Percentiles rank a stretch among this genome's conserved stretches.
Evolutionary conservation across 1,284 basidiomycete species (phyloP).

Genomic region (Austroboletus niveus): DNA sequence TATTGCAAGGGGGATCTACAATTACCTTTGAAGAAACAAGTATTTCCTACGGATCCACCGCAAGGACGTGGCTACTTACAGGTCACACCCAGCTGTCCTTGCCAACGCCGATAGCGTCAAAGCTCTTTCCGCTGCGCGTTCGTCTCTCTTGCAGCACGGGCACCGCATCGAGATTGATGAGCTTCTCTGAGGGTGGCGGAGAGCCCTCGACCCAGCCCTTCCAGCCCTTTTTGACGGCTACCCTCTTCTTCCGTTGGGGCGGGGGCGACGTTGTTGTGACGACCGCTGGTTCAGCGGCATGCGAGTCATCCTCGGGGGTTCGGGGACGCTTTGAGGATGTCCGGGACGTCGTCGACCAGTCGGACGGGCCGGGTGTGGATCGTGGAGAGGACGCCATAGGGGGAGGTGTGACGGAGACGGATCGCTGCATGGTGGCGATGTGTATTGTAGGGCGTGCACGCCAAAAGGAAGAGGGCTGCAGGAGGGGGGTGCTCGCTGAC

Average conservation of each 20-base stretch:
- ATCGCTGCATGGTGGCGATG: conserved; percentile 63
- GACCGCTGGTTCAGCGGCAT: conserved; percentile 25
- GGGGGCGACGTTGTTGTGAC: conserved; percentile 29
- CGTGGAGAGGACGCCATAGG: conserved; percentile 62
- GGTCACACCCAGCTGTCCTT: conserved; percentile 50
- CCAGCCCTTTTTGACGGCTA: conserved; percentile 75
- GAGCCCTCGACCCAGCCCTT: conserved; percentile 85
- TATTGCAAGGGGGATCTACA: conserved; percentile 4
- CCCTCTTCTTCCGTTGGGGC: conserved; percentile 58
- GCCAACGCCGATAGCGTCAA: conserved; percentile 65
- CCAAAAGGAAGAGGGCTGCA: conserved; percentile 54
- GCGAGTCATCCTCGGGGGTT: conserved; percentile 53
- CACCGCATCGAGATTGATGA: conserved; percentile 74
- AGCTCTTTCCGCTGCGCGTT: conserved; percentile 76
- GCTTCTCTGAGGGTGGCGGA: conserved; percentile 72
- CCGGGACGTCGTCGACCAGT: conserved; percentile 67
- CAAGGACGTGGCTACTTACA: conserved; percentile 21
- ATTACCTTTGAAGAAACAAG: conserved; percentile 8
- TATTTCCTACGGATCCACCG: conserved; percentile 28
- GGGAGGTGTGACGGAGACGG: conserved; percentile 71
- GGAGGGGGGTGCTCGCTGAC: conserved; percentile 19
- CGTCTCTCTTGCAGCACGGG: conserved; percentile 59
- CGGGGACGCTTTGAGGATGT: conserved; percentile 75
- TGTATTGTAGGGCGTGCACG: conserved; percentile 63
- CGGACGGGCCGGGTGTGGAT: conserved; percentile 70